Conservation (phyloP, 208 protist genomes). For the Borovskyia barvae region DNA sequence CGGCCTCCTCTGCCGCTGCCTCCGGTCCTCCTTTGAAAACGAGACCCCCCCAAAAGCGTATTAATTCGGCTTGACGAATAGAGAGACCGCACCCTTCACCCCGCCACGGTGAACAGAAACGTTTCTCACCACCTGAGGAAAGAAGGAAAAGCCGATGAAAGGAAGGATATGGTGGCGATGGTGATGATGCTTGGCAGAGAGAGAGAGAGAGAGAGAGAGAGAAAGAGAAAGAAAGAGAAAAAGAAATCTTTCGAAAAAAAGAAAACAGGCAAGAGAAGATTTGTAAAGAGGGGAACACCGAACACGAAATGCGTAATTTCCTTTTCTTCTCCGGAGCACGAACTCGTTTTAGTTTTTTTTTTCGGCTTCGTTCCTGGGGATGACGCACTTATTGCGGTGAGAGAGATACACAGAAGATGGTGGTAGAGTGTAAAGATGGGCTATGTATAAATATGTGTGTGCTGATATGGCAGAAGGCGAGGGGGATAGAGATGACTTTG, state of each 20-base stretch:
- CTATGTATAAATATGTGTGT: neutral
- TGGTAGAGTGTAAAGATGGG: no score
- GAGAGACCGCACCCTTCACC: no score
- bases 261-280: neutral
- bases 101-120: no score
- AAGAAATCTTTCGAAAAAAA: neutral
- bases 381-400: no score
- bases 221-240: slow-evolving; percentile 6
- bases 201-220: neutral
- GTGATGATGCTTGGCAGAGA: neutral
- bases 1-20: no score
- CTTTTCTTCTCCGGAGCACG: neutral
- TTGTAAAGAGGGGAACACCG: neutral
- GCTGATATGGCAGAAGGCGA: slow-evolving; percentile 3
- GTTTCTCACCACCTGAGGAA: no score
- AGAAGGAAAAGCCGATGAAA: no score
- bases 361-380: neutral
- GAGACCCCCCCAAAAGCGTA: no score
- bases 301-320: neutral
- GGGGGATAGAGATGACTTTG: neutral
- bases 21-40: no score
- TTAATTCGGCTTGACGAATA: no score
- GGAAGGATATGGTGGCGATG: no score
- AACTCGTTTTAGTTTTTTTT: slow-evolving; percentile 2
- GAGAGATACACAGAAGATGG: no score